Evolutionary conservation across 495 filamentous ascomycete species (phyloP).

Genomic region (Penicillium mononematosum): DNA sequence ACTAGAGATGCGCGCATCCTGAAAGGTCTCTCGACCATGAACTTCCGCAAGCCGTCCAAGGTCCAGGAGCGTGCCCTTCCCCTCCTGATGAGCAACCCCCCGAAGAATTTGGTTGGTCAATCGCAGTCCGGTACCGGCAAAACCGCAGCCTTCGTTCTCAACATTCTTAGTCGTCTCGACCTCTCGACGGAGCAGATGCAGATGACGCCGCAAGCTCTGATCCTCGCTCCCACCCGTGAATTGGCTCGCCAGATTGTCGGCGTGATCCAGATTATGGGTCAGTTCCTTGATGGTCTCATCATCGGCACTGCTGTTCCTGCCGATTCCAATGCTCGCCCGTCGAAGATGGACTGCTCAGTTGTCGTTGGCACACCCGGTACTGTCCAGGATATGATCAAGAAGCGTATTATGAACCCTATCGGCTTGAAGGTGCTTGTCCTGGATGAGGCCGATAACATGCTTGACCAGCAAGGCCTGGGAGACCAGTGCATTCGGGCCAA

Average conservation of each 20-base stretch:
- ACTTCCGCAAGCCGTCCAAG: conserved; percentile 93
- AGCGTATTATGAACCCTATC: conserved; percentile 61
- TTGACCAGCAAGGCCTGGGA: conserved; percentile 88
- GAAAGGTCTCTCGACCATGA: conserved; percentile 70
- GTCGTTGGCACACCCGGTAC: conserved; percentile 95
- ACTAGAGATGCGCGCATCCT: conserved; percentile 51
- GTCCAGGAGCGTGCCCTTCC: conserved; percentile 93
- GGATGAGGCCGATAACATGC: conserved; percentile 96
- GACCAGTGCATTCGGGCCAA: conserved; percentile 93
- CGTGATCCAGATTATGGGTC: conserved; percentile 77
- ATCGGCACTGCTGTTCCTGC: conserved; percentile 80
- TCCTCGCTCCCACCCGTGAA: conserved; percentile 91
- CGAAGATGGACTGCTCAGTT: conserved; percentile 65
- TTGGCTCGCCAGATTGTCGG: conserved; percentile 90
- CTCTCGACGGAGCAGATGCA: conserved; percentile 51
- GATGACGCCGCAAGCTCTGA: conserved; percentile 75
- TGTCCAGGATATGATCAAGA: conserved; percentile 78
- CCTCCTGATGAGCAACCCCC: conserved; percentile 77
- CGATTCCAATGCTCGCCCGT: conserved; percentile 59
- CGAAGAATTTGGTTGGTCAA: conserved; percentile 91
- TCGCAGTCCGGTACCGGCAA: conserved; percentile 99
- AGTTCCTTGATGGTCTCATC: conserved; percentile 68
- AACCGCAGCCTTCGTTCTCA: conserved; percentile 93
- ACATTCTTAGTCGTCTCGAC: conserved; percentile 82
- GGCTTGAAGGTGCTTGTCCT: conserved; percentile 76